Evolutionary conservation across 2,329 filamentous ascomycete genomes (phyloP), one percentile per base, ranked within the genome.

Genomic region (Ascomycota sp.): DNA sequence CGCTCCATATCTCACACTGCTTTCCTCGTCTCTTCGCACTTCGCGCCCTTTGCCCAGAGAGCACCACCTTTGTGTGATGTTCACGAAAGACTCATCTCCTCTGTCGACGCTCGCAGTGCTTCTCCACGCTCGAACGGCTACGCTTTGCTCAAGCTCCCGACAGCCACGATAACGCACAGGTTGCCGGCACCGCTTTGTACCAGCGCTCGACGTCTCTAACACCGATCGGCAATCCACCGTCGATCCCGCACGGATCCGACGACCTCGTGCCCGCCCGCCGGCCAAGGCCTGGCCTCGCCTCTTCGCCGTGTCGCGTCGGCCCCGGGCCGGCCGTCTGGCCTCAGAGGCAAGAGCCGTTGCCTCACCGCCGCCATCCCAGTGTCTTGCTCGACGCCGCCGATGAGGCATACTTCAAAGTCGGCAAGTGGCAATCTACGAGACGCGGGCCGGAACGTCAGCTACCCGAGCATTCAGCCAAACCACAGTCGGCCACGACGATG

Each of bases 61-160:
- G n/a, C n/a, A n/a, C n/a, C n/a, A n/a, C n/a, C n/a, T n/a, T n/a
- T n/a, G n/a, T n/a, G n/a, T n/a, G n/a, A n/a, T n/a, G n/a, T n/a
- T n/a, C n/a, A n/a, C n/a, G n/a, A n/a, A n/a, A n/a, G n/a, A n/a
- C n/a, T n/a, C n/a, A n/a, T n/a, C n/a, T n/a, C 29, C 29, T 25
- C 15, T 12, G 19, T 20, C 15, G 5, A 4, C 8, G 4, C 26
- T 7, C 13, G 9, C 47, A 81, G 68, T 80, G 77, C 54, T 80
- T 81, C 54, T 78, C 75, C 21, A 73, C 69, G 7, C 60, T 76
- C 37, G 76, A 82, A 51, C 66, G 75, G 33, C 60, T 78, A 34
- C 68, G 69, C 41, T 69, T 81, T 46, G 65, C 65, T 30, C 69
- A 71, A 41, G 39, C 41, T 25, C 36, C 42, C 19, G 45, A 53